phyloP scores from a whole-genome alignment of 805 yeast genomes.

The Clavispora asparagi region DNA sequence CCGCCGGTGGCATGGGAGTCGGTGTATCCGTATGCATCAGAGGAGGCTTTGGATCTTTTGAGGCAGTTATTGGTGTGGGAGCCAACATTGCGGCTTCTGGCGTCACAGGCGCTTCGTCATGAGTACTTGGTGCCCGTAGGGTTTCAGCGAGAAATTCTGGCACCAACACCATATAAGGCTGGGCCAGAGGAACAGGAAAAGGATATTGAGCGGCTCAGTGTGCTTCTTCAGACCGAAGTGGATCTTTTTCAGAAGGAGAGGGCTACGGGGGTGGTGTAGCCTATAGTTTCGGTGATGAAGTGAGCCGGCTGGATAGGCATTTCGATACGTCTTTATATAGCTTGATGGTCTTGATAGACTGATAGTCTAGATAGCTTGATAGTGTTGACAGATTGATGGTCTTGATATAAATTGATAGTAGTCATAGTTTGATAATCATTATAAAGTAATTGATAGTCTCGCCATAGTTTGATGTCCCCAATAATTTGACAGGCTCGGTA shows the following conservation, averaged over 20 bases:
- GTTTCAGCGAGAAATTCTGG: not conserved
- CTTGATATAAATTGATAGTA: too few species aligned
- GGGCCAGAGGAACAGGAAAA: conserved; percentile 48
- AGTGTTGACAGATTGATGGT: too few species aligned
- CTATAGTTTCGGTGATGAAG: too few species aligned
- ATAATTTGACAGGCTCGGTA: too few species aligned
- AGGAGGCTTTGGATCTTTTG: conserved; percentile 48
- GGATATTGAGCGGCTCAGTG: conserved; percentile 12
- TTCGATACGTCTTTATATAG: too few species aligned
- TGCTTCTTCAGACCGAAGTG: conserved; percentile 18
- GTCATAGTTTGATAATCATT: too few species aligned
- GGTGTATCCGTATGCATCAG: conserved; percentile 60
- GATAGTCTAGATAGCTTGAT: too few species aligned
- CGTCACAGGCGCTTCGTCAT: conserved; percentile 54
- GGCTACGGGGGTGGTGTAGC: not conserved
- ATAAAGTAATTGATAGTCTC: too few species aligned
- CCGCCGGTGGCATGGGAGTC: conserved; percentile 42
- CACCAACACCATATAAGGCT: conserved; percentile 48
- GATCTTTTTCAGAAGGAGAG: conserved; percentile 15
- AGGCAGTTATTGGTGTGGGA: conserved; percentile 61
- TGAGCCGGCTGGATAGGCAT: too few species aligned
- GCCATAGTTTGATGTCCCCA: too few species aligned
- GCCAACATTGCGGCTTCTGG: conserved; percentile 47
- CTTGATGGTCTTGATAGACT: too few species aligned
- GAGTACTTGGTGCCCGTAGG: conserved; percentile 36